Evolutionary conservation across 1,284 basidiomycete species (phyloP).

Genomic region (Microbotryum intermedium): DNA sequence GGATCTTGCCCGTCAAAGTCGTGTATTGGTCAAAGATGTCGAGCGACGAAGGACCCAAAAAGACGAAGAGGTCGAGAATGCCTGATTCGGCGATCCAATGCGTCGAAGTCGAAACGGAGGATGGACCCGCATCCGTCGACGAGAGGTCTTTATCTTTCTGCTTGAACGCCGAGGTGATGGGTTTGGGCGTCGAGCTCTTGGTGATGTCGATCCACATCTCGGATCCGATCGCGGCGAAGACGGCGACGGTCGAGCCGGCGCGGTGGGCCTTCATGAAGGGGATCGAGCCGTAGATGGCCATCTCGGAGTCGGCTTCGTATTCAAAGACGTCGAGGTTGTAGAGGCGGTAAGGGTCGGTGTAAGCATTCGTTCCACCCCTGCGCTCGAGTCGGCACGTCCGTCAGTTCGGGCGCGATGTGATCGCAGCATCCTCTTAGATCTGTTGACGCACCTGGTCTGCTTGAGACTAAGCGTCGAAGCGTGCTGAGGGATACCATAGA

Average conservation of each 20-base stretch:
- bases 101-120: conserved; percentile 54
- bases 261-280: conserved; percentile 91
- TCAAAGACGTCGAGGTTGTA: conserved; percentile 98
- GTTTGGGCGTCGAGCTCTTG: conserved; percentile 50
- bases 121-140: conserved; percentile 19
- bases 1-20: conserved; percentile 70
- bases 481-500: conserved; percentile 96
- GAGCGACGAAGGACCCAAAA: conserved; percentile 75
- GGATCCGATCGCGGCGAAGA: conserved; percentile 83
- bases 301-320: conserved; percentile 81
- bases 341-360: conserved; percentile 84
- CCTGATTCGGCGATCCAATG: conserved; percentile 98
- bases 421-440: not conserved
- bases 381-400: not conserved
- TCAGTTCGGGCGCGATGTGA: not conserved
- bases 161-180: conserved; percentile 20
- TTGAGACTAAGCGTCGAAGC: conserved; percentile 84
- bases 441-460: conserved; percentile 56
- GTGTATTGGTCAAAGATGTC: conserved; percentile 82
- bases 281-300: conserved; percentile 85
- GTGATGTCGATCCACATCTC: conserved; percentile 93
- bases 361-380: conserved; percentile 49
- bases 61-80: conserved; percentile 85
- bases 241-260: conserved; percentile 64
- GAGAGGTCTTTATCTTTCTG: conserved; percentile 11